Evolutionary conservation across 768 basidiomycete genomes (phyloP).

Genomic region (Mycena albidolilacea): DNA sequence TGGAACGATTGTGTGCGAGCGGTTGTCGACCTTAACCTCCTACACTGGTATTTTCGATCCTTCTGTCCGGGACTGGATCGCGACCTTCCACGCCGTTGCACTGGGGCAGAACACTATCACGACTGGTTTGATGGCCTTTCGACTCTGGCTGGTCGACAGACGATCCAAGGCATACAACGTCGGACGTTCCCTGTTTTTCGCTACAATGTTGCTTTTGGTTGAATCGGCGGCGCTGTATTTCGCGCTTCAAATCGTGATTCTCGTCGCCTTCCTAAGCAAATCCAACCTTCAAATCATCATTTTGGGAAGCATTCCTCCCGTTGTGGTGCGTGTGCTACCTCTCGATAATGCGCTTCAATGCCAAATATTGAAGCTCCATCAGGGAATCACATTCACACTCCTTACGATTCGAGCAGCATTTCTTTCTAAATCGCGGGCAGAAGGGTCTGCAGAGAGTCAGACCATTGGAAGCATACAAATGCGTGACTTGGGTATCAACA

Average conservation of each 20-base stretch:
- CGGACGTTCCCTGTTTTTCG: conserved; percentile 1
- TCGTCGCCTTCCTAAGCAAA: not conserved
- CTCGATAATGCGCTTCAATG: not conserved
- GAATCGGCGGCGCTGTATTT: conserved; percentile 23
- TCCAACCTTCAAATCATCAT: conserved; percentile 14
- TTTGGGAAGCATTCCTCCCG: conserved; percentile 12
- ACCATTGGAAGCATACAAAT: not conserved
- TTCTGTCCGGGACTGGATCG: conserved; percentile 10
- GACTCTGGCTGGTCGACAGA: conserved; percentile 19
- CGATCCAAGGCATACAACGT: not conserved
- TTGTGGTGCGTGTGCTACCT: not conserved
- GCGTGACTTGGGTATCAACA: not conserved
- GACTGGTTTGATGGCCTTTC: conserved; percentile 1
- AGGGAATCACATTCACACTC: conserved; percentile 19
- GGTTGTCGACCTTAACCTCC: not conserved
- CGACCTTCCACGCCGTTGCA: not conserved
- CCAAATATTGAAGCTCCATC: not conserved
- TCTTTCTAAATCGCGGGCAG: not conserved
- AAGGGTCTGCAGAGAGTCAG: not conserved
- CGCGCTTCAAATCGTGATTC: conserved; percentile 15
- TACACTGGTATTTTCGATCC: not conserved
- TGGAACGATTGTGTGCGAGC: conserved; percentile 5
- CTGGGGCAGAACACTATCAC: conserved; percentile 17
- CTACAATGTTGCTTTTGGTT: conserved; percentile 16
- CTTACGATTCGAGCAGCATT: conserved; percentile 17